Evolutionary conservation across 2,329 filamentous ascomycete species (phyloP).

Genomic region (Clathrospora elynae): DNA sequence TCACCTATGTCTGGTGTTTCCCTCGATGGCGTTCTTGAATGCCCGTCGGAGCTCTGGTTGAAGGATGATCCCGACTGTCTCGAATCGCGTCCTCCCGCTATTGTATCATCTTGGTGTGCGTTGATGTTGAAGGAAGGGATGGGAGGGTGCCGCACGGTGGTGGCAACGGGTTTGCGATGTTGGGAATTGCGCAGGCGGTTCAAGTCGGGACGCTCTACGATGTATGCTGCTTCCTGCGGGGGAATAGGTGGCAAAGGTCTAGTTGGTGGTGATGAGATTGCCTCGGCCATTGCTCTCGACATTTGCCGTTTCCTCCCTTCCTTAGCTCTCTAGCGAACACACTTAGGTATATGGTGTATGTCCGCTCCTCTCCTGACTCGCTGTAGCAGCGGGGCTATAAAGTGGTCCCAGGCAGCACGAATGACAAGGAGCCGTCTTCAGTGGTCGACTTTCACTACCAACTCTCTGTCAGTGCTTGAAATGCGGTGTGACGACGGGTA

Average conservation of each 20-base stretch:
- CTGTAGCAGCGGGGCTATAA: conserved; percentile 15
- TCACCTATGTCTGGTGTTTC: conserved; percentile 39
- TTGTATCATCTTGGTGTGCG: conserved; percentile 38
- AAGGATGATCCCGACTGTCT: conserved; percentile 44
- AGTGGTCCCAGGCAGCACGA: conserved; percentile 11
- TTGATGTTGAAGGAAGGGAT: conserved; percentile 42
- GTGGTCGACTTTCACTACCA: conserved; percentile 2
- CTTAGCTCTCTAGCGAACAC: conserved; percentile 7
- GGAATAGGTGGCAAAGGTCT: conserved; percentile 38
- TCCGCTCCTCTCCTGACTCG: conserved; percentile 23
- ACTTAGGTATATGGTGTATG: too few species aligned
- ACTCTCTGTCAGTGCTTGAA: conserved; percentile 18
- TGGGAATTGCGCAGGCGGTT: conserved; percentile 31
- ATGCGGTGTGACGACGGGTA: conserved; percentile 19
- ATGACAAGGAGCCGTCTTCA: conserved; percentile 1
- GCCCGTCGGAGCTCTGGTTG: conserved; percentile 38
- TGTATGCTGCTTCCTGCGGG: conserved; percentile 17
- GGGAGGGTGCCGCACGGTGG: conserved; percentile 21
- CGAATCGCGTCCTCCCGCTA: conserved; percentile 39
- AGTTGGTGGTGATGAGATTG: conserved; percentile 26
- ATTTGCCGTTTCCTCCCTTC: conserved; percentile 11
- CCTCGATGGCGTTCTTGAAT: conserved; percentile 45
- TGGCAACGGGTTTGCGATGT: conserved; percentile 32
- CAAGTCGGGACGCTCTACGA: conserved; percentile 17
- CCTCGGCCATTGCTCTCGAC: conserved; percentile 37